Conservation (phyloP, 1,139 yeast species). For the Saccharomyces hybrid region DNA sequence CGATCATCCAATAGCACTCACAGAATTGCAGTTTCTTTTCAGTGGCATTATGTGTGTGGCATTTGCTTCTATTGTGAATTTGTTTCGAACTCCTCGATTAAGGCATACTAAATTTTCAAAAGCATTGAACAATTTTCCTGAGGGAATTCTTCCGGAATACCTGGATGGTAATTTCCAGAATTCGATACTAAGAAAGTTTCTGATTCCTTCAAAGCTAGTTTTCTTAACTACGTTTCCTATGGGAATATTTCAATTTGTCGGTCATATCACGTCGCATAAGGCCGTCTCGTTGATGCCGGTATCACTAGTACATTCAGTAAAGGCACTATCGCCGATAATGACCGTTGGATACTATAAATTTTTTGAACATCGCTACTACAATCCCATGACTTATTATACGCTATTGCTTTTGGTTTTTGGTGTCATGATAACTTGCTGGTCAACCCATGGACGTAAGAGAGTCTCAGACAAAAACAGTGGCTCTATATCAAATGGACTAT, state of each 20-base stretch:
- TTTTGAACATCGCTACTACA: constrained; percentile 50
- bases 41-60: constrained; percentile 49
- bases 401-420: constrained; percentile 71
- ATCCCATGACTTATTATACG: constrained; percentile 62
- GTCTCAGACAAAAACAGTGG: constrained; percentile 32
- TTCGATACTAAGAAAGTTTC: constrained; percentile 28
- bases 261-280: constrained; percentile 83
- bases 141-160: constrained; percentile 48
- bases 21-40: constrained; percentile 74
- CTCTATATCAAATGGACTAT: constrained; percentile 52
- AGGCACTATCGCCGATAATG: constrained; percentile 79
- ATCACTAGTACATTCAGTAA: constrained; percentile 83
- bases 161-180: constrained; percentile 26
- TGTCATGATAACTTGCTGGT: constrained; percentile 70
- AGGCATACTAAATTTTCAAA: constrained; percentile 9
- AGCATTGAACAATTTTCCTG: constrained; percentile 39
- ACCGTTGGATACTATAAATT: constrained; percentile 76
- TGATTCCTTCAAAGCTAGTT: constrained; percentile 32
- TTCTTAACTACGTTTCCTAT: constrained; percentile 72
- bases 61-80: constrained; percentile 20
- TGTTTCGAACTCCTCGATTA: constrained; percentile 19
- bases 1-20: constrained; percentile 73
- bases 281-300: constrained; percentile 86
- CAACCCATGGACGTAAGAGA: constrained; percentile 18
- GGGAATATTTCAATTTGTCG: constrained; percentile 87